phyloP scores from a whole-genome alignment of 148 eudicot genomes.

The Pouteria glomerata region DNA sequence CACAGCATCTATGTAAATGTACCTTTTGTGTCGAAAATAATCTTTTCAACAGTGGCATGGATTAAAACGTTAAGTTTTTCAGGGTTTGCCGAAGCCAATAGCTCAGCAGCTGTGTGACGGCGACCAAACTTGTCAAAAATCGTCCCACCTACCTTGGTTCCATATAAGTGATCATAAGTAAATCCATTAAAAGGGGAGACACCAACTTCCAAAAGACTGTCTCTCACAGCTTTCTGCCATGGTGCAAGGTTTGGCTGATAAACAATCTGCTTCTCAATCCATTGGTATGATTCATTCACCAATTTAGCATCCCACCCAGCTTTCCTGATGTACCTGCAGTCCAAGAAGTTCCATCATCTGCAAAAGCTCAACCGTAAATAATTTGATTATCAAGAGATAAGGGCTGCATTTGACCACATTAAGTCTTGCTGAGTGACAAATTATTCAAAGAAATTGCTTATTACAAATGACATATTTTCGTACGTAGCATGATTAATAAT shows the following conservation, averaged over 20 bases:
- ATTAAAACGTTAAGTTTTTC: slow-evolving; percentile 56
- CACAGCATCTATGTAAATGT: neutral
- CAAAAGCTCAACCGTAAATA: too few species aligned
- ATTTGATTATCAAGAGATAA: neutral
- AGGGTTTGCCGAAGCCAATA: slow-evolving; percentile 57
- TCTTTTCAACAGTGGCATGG: slow-evolving; percentile 68
- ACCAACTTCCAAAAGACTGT: slow-evolving; percentile 73
- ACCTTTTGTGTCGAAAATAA: slow-evolving; percentile 59
- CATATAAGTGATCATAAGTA: slow-evolving; percentile 82
- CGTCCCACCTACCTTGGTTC: slow-evolving; percentile 96
- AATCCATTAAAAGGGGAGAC: slow-evolving; percentile 80
- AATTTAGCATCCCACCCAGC: slow-evolving; percentile 79
- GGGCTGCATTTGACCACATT: neutral
- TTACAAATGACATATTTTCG: too few species aligned
- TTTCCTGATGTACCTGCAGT: slow-evolving; percentile 40
- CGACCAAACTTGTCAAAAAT: slow-evolving; percentile 64
- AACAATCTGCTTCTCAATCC: slow-evolving; percentile 87
- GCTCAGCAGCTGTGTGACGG: slow-evolving; percentile 86
- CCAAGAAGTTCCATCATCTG: neutral
- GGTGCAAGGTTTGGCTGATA: slow-evolving; percentile 48
- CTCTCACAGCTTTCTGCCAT: slow-evolving; percentile 70
- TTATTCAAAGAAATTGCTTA: too few species aligned
- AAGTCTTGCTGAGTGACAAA: neutral
- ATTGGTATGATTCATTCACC: slow-evolving; percentile 79
- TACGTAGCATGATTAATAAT: too few species aligned